Conservation (phyloP, 768 basidiomycete genomes). For the Hygrocybe punicea region DNA sequence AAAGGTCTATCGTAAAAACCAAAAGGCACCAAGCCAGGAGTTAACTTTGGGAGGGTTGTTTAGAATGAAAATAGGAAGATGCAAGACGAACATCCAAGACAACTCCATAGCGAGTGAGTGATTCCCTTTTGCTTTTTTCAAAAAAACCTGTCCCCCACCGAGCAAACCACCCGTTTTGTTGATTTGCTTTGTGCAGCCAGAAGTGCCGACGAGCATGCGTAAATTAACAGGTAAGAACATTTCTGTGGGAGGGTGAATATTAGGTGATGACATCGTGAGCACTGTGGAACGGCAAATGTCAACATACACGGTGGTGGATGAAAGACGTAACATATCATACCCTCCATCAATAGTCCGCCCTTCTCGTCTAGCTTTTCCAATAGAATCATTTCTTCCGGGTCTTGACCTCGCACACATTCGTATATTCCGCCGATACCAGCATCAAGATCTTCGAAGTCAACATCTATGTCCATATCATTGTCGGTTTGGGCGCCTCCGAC, state of each 20-base stretch:
- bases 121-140: constrained; percentile 58
- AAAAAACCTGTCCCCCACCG: constrained; percentile 24
- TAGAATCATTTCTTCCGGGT: constrained; percentile 43
- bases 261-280: constrained; percentile 54
- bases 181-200: neutral
- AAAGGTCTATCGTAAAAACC: constrained; percentile 43
- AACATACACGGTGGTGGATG: neutral
- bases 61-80: neutral
- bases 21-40: constrained; percentile 1
- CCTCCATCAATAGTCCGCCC: constrained; percentile 50
- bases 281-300: constrained; percentile 37
- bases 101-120: constrained; percentile 57
- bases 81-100: constrained; percentile 53
- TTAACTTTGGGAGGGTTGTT: neutral
- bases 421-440: constrained; percentile 35
- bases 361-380: constrained; percentile 53
- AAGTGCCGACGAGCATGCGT: constrained; percentile 6
- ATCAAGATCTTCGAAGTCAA: constrained; percentile 25
- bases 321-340: constrained; percentile 29
- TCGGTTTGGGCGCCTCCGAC: constrained; percentile 2
- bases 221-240: constrained; percentile 34
- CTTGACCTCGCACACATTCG: constrained; percentile 18
- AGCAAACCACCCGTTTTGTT: neutral
- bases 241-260: constrained; percentile 35
- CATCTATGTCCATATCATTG: neutral